Base-by-base conservation (phyloP, 1,284 basidiomycete genomes). In the Cryptococcus sp. region DNA sequence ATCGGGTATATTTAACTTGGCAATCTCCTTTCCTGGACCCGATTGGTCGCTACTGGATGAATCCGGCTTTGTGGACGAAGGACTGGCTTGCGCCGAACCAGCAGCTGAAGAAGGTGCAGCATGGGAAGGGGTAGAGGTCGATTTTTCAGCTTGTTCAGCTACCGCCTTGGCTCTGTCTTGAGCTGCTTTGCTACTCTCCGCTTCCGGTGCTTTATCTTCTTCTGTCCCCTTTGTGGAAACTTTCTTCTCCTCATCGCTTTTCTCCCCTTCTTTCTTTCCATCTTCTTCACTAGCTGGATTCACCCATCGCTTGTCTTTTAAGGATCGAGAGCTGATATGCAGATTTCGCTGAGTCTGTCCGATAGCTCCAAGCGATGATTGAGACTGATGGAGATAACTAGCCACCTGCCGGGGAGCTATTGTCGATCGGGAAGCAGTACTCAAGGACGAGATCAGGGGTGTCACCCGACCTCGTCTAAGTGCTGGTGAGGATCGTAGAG, bases 1-100 rank as follows among this genome's bases (percentile, higher is more conserved):
- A 74, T 90, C 89, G 1, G 90, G 90, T 8, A 92, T 85, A 42
- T 87, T 86, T 60, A 89, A 88, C 66, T 89, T 89, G 11, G 89
- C 67, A 42, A 76, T 70, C 53, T 76, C 76, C 53, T 69, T 73
- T 4, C 64, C 62, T 8, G 62, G 55, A 35, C 48, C 54, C 31
- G 42, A 58, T 35, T 31, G 32, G 6, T 30, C 23, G 6, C n/a
- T 31, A 50, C 41, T 46, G 11, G 11, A n/a, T 23, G 14, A 41
- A 15, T 34, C 45, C 10, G 53, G 46, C 30, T 43, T 45, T 23
- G 43, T 52, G 10, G 59, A 55, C 4, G 55, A 46, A 11, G 61
- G 53, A 11, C 52, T 50, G n/a, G 59, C 51, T 36, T 54, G 46
- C 15, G 37, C 48, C n/a, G 61, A 52, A 43, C 52, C 38, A 10